Conservation (phyloP, 2,329 filamentous ascomycete species). For the Emergomyces pasteurianus region DNA sequence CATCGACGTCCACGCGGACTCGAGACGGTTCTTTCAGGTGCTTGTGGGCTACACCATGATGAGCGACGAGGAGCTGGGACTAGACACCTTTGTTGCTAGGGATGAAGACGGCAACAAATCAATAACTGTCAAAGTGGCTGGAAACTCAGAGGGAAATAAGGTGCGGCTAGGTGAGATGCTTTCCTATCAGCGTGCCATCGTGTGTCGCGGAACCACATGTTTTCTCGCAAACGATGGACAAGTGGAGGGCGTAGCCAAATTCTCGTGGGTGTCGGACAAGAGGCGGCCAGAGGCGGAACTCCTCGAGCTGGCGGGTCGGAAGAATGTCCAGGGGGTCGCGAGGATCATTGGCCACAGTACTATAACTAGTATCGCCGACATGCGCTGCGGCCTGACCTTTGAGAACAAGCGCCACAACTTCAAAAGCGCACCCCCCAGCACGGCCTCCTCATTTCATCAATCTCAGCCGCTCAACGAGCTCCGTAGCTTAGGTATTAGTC, state of each 20-base stretch:
- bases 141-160: no score
- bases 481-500: neutral
- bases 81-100: no score
- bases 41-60: conserved; percentile 22
- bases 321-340: conserved; percentile 17
- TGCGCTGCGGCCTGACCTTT: conserved; percentile 17
- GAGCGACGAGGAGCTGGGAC: conserved; percentile 19
- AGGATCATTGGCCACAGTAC: conserved; percentile 15
- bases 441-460: conserved; percentile 6
- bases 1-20: conserved; percentile 22
- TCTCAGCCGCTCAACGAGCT: conserved; percentile 2
- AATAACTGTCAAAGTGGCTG: no score
- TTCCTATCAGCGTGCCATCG: no score
- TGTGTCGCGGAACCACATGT: conserved; percentile 15
- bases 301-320: conserved; percentile 14
- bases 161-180: no score
- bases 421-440: conserved; percentile 1
- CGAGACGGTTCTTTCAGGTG: conserved; percentile 18
- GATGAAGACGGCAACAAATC: no score
- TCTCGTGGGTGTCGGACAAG: conserved; percentile 18
- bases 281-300: conserved; percentile 14
- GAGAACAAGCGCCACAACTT: conserved; percentile 6
- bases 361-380: conserved; percentile 16
- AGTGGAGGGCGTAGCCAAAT: conserved; percentile 16
- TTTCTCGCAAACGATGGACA: conserved; percentile 11